Base-by-base conservation (phyloP, 2,329 filamentous ascomycete species). In the Fusarium goolgardi region DNA sequence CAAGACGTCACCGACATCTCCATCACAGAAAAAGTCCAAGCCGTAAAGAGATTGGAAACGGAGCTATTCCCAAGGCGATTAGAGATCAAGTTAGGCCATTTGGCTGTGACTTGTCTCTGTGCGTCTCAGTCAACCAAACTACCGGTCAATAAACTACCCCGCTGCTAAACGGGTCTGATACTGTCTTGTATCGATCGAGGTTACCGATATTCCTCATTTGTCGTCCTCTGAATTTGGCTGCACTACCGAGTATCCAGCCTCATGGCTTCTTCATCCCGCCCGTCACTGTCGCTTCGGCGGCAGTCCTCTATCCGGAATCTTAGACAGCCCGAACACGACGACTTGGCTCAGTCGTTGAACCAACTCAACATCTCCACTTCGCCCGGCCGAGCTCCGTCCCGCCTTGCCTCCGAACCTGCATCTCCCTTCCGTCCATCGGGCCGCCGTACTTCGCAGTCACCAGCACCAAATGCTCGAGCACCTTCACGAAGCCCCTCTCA, bases 401-500 rank as follows among this genome's bases (percentile, higher is more conserved):
- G 74, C 29, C 75, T 81, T 18, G 77, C 80, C 13, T 78, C 81
- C 61, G 77, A 79, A 55, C 79, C 78, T 23, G 72, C 76, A 20
- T 74, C 79, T 55, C 78, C 76, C 11, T 80, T 80, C 31, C 75
- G 75, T n/a, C 79, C 80, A 7, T 80, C 83, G 10, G 77, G 72
- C 59, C 78, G 71, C 57, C 79, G 72, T 23, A 60, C 59, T 37
- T 70, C 73, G 5, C 70, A 73, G 39, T 74, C 72, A 18, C 67
- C 72, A 13, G 62, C 49, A 25, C 67, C 67, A 25, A 67, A 71
- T 62, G 58, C 65, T 29, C 70, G 73, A 68, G 75, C 71, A 65
- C 80, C 69, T 65, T 82, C 77, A 71, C 82, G 75, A 74, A 84
- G 75, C 79, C 84, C 71, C 54, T 84, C 75, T 64, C 75, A 72